These are phyloP conservation scores for Eimeria falciformis DNA, from an alignment of 169 alveolate species.

Conservation along the genomic window DNA sequence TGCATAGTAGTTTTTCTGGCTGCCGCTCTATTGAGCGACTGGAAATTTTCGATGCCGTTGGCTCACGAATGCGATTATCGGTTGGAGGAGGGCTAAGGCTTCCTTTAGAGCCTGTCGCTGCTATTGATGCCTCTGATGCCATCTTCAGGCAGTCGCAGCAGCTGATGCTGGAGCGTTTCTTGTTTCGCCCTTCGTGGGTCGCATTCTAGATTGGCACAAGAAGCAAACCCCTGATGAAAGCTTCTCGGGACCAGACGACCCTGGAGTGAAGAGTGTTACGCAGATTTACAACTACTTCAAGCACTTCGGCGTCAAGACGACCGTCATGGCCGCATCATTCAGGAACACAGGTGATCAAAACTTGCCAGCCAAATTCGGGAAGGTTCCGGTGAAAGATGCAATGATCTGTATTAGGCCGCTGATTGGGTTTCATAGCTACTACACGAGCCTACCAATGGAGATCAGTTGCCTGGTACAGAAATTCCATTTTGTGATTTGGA, in stretches of 20 bases:
- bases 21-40: background rate
- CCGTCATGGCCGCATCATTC: constrained; percentile 91
- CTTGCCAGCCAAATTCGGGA: too few relatives aligned
- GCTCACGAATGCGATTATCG: too few relatives aligned
- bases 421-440: background rate
- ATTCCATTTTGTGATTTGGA: too few relatives aligned
- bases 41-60: too few relatives aligned
- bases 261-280: constrained; percentile 88
- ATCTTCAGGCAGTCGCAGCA: constrained; percentile 89
- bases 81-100: background rate
- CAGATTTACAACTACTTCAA: constrained; percentile 87
- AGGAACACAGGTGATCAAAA: constrained; percentile 82
- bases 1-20: background rate
- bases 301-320: constrained; percentile 84
- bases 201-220: constrained; percentile 90
- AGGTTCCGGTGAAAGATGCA: background rate
- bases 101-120: background rate
- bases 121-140: background rate
- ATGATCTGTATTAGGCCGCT: background rate
- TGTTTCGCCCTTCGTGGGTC: constrained; percentile 92
- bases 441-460: too few relatives aligned
- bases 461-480: too few relatives aligned
- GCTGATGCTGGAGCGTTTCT: constrained; percentile 90
- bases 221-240: constrained; percentile 74
- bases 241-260: constrained; percentile 83